Evolutionary conservation across 441 rosid genomes (phyloP).

Genomic region (Jatropha multifida): DNA sequence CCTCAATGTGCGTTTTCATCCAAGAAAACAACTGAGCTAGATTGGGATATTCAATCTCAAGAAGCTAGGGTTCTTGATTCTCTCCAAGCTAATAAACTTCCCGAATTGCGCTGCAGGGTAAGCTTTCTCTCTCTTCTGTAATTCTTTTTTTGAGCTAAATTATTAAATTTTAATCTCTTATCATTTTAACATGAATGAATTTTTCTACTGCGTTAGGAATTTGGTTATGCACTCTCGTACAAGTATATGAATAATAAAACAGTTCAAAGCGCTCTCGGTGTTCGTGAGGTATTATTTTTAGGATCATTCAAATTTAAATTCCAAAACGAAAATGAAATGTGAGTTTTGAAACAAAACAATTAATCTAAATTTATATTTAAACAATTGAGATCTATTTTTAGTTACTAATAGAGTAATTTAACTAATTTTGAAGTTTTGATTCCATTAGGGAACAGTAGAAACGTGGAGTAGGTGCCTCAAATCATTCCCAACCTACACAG

Average conservation of each 20-base stretch:
- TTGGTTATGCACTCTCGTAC: slow-evolving; percentile 33
- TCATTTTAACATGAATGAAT: background rate
- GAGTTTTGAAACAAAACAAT: too few relatives aligned
- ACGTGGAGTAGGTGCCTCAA: slow-evolving; percentile 35
- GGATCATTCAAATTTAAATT: background rate
- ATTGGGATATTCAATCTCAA: slow-evolving; percentile 30
- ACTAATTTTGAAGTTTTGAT: background rate
- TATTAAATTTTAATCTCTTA: too few relatives aligned
- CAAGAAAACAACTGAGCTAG: slow-evolving; percentile 9
- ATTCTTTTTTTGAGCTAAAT: too few relatives aligned
- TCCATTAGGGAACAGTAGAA: slow-evolving; percentile 28
- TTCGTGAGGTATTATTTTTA: slow-evolving; percentile 29
- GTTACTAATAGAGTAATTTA: background rate
- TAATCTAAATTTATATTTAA: too few relatives aligned
- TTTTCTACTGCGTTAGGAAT: slow-evolving; percentile 25
- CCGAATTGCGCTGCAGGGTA: slow-evolving; percentile 38
- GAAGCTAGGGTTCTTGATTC: slow-evolving; percentile 25
- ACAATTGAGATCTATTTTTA: too few relatives aligned
- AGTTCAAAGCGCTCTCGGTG: slow-evolving; percentile 36
- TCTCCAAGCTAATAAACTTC: slow-evolving; percentile 16
- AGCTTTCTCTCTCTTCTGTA: background rate
- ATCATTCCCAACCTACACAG: slow-evolving; percentile 21
- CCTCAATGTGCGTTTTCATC: slow-evolving; percentile 26
- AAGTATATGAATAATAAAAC: slow-evolving; percentile 34
- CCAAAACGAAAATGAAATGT: too few relatives aligned